phyloP scores from a whole-genome alignment of 805 yeast species.

The Myxozyma kluyveri region DNA sequence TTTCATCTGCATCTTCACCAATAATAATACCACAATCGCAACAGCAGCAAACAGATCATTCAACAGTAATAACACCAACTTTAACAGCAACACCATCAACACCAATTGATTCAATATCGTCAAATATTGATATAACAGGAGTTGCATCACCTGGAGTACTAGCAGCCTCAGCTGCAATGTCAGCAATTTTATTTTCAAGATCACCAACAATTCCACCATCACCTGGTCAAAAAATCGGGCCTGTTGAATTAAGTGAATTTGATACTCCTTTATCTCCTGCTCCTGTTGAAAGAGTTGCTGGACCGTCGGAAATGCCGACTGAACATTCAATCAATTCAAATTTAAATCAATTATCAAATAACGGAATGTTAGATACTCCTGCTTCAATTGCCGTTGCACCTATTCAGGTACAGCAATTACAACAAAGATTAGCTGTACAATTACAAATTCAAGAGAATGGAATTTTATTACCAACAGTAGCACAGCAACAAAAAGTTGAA shows the following conservation, averaged over 20 bases:
- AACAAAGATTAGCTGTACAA: conserved; percentile 11
- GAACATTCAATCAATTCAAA: no score
- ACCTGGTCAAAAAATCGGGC: conserved; percentile 2
- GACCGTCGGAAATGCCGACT: no score
- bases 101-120: neutral
- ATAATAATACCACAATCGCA: no score
- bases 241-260: conserved; percentile 21
- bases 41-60: no score
- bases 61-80: no score
- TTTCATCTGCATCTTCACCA: no score
- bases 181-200: conserved; percentile 8
- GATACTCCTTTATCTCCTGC: conserved; percentile 24
- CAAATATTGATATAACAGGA: neutral
- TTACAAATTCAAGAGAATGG: conserved; percentile 17
- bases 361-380: no score
- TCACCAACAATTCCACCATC: conserved; percentile 24
- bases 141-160: conserved; percentile 14
- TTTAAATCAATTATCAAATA: no score
- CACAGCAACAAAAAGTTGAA: neutral
- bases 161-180: conserved; percentile 22
- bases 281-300: conserved; percentile 2
- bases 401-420: conserved; percentile 8
- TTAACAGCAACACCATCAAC: neutral
- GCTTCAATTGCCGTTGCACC: neutral
- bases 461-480: neutral